These are phyloP conservation scores for Cladosporium sphaerospermum DNA, from an alignment of 2,329 filamentous ascomycete genomes.

Conservation along the genomic window DNA sequence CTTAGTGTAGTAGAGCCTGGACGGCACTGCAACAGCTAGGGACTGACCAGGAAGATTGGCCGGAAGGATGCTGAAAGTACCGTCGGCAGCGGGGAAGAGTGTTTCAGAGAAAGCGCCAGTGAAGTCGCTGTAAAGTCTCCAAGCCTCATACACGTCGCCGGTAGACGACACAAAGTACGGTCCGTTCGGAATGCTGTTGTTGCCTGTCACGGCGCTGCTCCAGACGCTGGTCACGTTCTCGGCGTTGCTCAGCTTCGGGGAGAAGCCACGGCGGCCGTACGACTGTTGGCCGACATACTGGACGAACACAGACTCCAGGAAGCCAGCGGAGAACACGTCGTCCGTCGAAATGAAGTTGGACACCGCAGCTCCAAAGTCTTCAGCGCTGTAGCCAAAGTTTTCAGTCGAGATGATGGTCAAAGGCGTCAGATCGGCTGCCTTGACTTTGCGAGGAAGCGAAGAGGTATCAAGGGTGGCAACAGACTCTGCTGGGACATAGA, in stretches of 20 bases:
- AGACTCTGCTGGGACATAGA: slow-evolving; percentile 36
- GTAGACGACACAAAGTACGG: slow-evolving; percentile 46
- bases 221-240: slow-evolving; percentile 5
- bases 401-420: slow-evolving; percentile 33
- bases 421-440: slow-evolving; percentile 28
- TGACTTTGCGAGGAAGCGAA: slow-evolving; percentile 10
- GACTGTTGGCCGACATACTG: slow-evolving; percentile 17
- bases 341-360: slow-evolving; percentile 30
- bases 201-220: slow-evolving; percentile 3
- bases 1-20: slow-evolving; percentile 52
- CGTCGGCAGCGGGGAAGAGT: slow-evolving; percentile 33
- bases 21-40: slow-evolving; percentile 50
- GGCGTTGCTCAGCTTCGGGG: not conserved
- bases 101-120: slow-evolving; percentile 47
- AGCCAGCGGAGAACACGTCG: slow-evolving; percentile 38
- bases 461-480: slow-evolving; percentile 26
- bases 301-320: slow-evolving; percentile 30
- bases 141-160: slow-evolving; percentile 44
- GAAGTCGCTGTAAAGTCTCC: slow-evolving; percentile 45
- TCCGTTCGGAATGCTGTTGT: slow-evolving; percentile 34
- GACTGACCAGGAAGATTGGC: slow-evolving; percentile 39
- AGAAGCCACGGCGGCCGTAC: slow-evolving; percentile 5
- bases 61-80: slow-evolving; percentile 39
- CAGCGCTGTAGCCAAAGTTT: slow-evolving; percentile 18
- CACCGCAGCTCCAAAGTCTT: slow-evolving; percentile 22